These are phyloP conservation scores for Mariannaea elegans DNA, from an alignment of 2,329 filamentous ascomycete species.

Conservation along the genomic window DNA sequence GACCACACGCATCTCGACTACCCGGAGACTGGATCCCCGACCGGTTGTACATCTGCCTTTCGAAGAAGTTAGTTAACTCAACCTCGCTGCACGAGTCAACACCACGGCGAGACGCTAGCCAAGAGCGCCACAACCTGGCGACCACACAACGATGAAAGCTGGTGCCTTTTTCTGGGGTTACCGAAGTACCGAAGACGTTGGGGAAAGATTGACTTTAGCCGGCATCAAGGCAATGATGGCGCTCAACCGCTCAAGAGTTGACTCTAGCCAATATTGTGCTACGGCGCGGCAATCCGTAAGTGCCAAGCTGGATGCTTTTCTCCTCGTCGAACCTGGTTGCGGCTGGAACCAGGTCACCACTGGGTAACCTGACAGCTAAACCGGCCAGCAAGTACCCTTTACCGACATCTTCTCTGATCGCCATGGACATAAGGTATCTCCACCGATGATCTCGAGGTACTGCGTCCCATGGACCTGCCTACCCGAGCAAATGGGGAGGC, in stretches of 20 bases:
- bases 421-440: too few species aligned
- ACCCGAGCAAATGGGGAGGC: neutral
- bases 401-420: too few species aligned
- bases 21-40: conserved; percentile 7
- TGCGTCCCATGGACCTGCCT: neutral
- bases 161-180: neutral
- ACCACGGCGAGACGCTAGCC: conserved; percentile 10
- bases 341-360: too few species aligned
- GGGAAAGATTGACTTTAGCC: conserved; percentile 18
- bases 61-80: neutral
- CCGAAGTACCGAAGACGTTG: conserved; percentile 7
- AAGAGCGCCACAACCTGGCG: conserved; percentile 30
- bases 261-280: conserved; percentile 8
- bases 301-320: conserved; percentile 13
- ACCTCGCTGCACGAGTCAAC: conserved; percentile 10
- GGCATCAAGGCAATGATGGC: conserved; percentile 9
- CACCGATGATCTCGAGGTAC: too few species aligned
- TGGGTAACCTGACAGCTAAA: too few species aligned
- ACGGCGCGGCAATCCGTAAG: conserved; percentile 6
- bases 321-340: neutral
- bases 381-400: too few species aligned
- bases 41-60: conserved; percentile 3
- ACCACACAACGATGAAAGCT: conserved; percentile 3
- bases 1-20: conserved; percentile 3
- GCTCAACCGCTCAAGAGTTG: neutral